Percentiles rank a stretch among this genome's conserved stretches.
These are phyloP conservation scores for Gymnopilus dilepis DNA, from an alignment of 768 basidiomycete genomes.

Conservation along the genomic window DNA sequence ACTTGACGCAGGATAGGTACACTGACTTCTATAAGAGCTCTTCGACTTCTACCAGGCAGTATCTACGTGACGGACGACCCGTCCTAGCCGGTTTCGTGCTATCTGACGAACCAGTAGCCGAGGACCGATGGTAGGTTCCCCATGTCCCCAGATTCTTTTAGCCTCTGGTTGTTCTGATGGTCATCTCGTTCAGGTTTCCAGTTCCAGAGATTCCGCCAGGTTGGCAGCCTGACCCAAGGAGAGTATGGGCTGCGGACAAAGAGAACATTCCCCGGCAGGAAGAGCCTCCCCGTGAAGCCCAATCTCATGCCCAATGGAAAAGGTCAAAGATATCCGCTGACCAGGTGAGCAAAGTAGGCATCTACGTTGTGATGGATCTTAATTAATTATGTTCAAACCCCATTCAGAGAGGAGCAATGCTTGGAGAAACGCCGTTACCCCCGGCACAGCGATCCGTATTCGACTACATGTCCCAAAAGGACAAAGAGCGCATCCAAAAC, in stretches of 20 bases:
- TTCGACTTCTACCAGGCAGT: conserved; percentile 29
- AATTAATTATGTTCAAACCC: not conserved
- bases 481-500: conserved; percentile 81
- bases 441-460: conserved; percentile 83
- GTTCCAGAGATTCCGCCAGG: conserved; percentile 80
- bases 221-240: conserved; percentile 85
- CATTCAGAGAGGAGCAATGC: conserved; percentile 75
- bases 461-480: conserved; percentile 92
- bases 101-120: conserved; percentile 66
- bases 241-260: conserved; percentile 68
- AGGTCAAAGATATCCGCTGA: conserved; percentile 63
- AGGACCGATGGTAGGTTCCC: conserved; percentile 75
- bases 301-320: conserved; percentile 57
- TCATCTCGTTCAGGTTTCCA: conserved; percentile 65
- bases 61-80: conserved; percentile 77
- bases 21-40: conserved; percentile 37
- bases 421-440: conserved; percentile 82
- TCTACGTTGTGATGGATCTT: not conserved
- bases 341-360: conserved; percentile 63
- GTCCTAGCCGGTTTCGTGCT: conserved; percentile 80
- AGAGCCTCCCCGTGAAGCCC: conserved; percentile 26
- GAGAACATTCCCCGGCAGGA: conserved; percentile 44
- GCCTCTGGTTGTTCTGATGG: not conserved
- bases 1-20: not conserved
- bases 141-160: conserved; percentile 1